Percentiles rank a stretch among this genome's conserved stretches.
These are phyloP conservation scores for Penicillium polonicum DNA, from an alignment of 2,329 filamentous ascomycete species.

Conservation along the genomic window DNA sequence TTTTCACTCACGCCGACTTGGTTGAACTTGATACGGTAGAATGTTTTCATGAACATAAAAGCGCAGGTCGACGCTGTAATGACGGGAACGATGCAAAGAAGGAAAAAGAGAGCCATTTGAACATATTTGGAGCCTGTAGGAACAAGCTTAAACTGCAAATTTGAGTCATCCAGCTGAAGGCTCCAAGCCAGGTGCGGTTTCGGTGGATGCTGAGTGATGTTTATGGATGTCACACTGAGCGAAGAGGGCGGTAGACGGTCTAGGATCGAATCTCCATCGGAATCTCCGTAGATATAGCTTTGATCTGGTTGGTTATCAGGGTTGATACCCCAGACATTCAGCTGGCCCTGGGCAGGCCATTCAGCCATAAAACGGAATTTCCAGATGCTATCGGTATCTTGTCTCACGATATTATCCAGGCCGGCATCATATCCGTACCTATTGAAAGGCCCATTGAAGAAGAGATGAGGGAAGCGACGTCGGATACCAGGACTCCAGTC, in stretches of 20 bases:
- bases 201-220: slow-evolving; percentile 57
- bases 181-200: slow-evolving; percentile 57
- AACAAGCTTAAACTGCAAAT: slow-evolving; percentile 51
- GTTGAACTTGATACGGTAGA: slow-evolving; percentile 65
- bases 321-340: slow-evolving; percentile 68
- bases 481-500: slow-evolving; percentile 34
- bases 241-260: slow-evolving; percentile 63
- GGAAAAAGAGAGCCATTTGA: slow-evolving; percentile 56
- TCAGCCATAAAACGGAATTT: slow-evolving; percentile 61
- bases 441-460: slow-evolving; percentile 63
- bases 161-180: slow-evolving; percentile 57
- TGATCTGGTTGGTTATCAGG: slow-evolving; percentile 62
- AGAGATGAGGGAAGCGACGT: slow-evolving; percentile 62
- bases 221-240: slow-evolving; percentile 56
- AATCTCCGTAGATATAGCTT: slow-evolving; percentile 59
- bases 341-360: slow-evolving; percentile 61
- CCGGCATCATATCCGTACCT: slow-evolving; percentile 64
- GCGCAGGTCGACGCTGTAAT: slow-evolving; percentile 51
- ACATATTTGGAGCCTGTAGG: slow-evolving; percentile 55
- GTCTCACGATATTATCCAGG: slow-evolving; percentile 53
- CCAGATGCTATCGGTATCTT: slow-evolving; percentile 55
- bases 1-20: slow-evolving; percentile 56
- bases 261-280: slow-evolving; percentile 59
- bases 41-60: slow-evolving; percentile 59
- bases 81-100: slow-evolving; percentile 56